Conservation (phyloP, 495 filamentous ascomycete genomes). For the Mytilinidion resinicola region DNA sequence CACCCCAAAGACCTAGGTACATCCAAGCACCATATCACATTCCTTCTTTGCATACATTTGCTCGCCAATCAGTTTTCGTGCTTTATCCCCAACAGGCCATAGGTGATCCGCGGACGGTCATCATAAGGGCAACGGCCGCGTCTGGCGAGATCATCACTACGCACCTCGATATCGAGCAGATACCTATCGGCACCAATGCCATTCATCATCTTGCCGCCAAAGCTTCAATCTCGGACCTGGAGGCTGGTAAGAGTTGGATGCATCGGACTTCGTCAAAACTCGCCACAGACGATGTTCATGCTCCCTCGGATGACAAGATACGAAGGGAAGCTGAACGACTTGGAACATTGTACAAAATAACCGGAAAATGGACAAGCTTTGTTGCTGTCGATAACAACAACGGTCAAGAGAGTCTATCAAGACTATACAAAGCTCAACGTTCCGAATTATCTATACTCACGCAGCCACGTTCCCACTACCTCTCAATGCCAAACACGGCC, state of each 20-base stretch:
- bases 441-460: background rate
- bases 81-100: constrained; percentile 3
- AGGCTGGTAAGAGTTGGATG: constrained; percentile 23
- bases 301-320: background rate
- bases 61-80: constrained; percentile 13
- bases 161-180: background rate
- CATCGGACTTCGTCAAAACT: background rate
- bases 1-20: background rate
- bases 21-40: constrained; percentile 24
- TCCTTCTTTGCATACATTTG: constrained; percentile 19
- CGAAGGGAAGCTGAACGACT: background rate
- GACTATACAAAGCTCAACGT: constrained; percentile 1
- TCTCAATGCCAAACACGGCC: too few species aligned
- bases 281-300: background rate
- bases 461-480: background rate
- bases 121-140: background rate
- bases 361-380: constrained; percentile 24
- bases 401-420: background rate
- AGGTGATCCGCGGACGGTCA: background rate
- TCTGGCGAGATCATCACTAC: background rate
- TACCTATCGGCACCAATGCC: background rate
- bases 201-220: constrained; percentile 29
- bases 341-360: constrained; percentile 7
- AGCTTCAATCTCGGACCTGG: constrained; percentile 21
- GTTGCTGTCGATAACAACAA: constrained; percentile 7